Base-by-base conservation (phyloP, 257 asterid genomes). In the Scutellaria barbata region DNA sequence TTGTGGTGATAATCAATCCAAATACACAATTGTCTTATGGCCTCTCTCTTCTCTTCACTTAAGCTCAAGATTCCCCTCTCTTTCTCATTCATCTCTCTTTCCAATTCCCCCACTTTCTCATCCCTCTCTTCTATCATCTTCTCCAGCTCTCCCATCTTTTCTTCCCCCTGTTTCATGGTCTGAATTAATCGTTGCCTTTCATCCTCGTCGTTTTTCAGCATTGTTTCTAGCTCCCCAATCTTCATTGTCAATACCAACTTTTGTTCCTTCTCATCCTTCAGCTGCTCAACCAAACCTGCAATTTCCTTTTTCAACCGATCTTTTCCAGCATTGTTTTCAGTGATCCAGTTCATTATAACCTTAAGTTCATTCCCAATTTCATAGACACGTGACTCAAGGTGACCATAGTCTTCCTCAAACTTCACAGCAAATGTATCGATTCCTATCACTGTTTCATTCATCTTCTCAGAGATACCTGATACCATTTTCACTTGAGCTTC, bases 351-450 rank as follows among this genome's bases (percentile, higher is more conserved):
- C 79, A 57, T 60, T 45, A 83, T 77, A 41, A 83, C 79, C 82
- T 84, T 84, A 52, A 89, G 85, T 81, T 89, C 98, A 22, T 81
- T 92, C 47, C 76, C 66, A 55, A 86, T 82, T 76, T 88, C 95
- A 63, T 81, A 86, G 58, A 92, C 73, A 37, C 98, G 85, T n/a
- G 94, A 82, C 82, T 92, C 96, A 66, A 87, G 58, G 87, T 87
- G 98, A 25, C 96, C 89, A 8, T 77, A 86, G 68, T 87, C 98
- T 78, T 92, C 98, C 88, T 92, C 96, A 63, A 85, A 89, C 83
- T 92, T 92, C 80, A 85, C 69, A 61, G 74, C 72, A 46, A 92
- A 85, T 10, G 89, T 64, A 72, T 89, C 96, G 10, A 92, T 81
- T 57, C 79, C 85, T 43, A 65, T 75, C 66, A 81, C 20, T 35